Evolutionary conservation across 805 yeast genomes (phyloP), one percentile per base, ranked within the genome.

Genomic region (Candida pseudoglaebosa): DNA sequence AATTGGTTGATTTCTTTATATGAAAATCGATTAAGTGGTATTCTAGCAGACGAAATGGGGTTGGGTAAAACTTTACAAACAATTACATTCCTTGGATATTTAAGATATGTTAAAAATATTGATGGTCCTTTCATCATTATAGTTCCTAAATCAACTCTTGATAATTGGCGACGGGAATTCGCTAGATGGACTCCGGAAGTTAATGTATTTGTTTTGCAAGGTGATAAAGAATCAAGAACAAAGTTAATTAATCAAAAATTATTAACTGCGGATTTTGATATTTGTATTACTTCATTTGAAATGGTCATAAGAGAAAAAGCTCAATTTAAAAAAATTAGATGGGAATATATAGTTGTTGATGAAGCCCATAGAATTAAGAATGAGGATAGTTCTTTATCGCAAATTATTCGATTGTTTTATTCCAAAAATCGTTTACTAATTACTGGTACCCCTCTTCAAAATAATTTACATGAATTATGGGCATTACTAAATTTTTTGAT

Each of bases 21-120:
- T 57, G 96, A 90, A 49, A 88, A 91, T 60, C 77, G 84, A 50
- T 72, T 91, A 32, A 84, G 95, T 7, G 99, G 99, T 15, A 93
- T 91, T 33, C 66, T 91, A 36, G 99, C 99, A 9, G 99, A 91
- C 63, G 99, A 91, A 59, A 91, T 93, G 99, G 99, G 99, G 2
- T 71, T 91, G 29, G 99, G 99, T 40, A 91, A 91, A 61, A 91
- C 99, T 4, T 67, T 93, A 40, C 99, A 91, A 62, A 91, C 98
- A 0, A 88, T 91, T 34, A 78, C 98, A 1, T 93, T 91, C 52
- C 65, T 91, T 35, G 98, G 97, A 0, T 88, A 85, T 57, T 62
- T 93, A 43, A 75, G 97, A 46, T 88, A 87, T 55, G 69, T 81
- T 39, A 80, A 80, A 50, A 75, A 79, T 20, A 75, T 90, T 12